A percentile compares a stretch with the other conserved stretches of the same genome.
These are phyloP conservation scores for Wickerhamiella australiensis DNA, from an alignment of 805 yeast genomes.

Conservation along the genomic window DNA sequence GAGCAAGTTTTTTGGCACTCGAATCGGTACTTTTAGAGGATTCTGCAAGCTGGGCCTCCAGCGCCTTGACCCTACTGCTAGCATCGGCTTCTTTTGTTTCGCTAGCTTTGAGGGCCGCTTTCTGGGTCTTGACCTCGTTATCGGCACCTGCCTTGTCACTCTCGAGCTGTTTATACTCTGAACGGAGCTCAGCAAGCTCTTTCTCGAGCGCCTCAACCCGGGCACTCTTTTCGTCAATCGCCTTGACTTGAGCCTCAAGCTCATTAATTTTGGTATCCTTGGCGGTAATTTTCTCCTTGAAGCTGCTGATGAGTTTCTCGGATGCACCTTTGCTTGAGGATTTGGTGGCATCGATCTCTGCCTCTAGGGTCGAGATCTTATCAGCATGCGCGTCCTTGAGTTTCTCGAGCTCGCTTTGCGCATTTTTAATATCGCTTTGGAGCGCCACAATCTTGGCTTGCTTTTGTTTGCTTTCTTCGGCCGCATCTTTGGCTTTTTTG, in stretches of 20 bases:
- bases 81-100: neutral
- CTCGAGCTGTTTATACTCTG: neutral
- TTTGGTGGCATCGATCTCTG: slow-evolving; percentile 3
- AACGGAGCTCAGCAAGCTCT: slow-evolving; percentile 5
- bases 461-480: neutral
- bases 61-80: too few relatives aligned
- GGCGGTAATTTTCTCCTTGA: slow-evolving; percentile 1
- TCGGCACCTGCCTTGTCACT: neutral
- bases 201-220: neutral
- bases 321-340: neutral
- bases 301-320: neutral
- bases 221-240: neutral
- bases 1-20: neutral
- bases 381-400: neutral
- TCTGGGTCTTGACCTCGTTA: neutral
- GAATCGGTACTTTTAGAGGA: neutral
- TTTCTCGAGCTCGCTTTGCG: neutral
- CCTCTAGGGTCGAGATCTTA: neutral
- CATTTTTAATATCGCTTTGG: neutral
- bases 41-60: neutral
- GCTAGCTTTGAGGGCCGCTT: neutral
- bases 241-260: neutral
- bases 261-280: neutral
- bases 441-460: neutral
- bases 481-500: neutral